Evolutionary conservation across 176 grass and related monocot genomes (phyloP), one percentile per base, ranked within the genome.

Genomic region (Microstegium vimineum): DNA sequence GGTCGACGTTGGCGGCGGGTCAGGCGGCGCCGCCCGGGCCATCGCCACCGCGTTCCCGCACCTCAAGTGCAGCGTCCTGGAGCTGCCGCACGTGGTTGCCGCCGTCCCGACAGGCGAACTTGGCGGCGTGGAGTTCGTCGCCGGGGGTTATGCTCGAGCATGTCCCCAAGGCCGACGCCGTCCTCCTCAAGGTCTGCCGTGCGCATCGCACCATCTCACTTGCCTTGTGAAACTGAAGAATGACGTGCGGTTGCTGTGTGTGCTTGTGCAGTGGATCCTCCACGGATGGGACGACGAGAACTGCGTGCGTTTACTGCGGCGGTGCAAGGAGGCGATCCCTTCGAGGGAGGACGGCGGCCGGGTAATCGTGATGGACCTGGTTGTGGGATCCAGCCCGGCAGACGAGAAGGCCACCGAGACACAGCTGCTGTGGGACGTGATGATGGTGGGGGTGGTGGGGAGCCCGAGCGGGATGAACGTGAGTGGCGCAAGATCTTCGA

Each of bases 311-410:
- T 90, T 94, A 72, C 68, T 94, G 16, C 75, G 66, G 30, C 71
- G 74, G 27, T 97, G 89, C 81, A 90, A 73, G 70, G 86, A 88
- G 84, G 94, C 89, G 41, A 71, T 92, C 71, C 91, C 91, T 45
- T 17, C 78, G 1, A 87, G 38, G 74, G 92, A 90, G 41, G 38
- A 14, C 10, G 82, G 85, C 18, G 91, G 87, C 32, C 92, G 77
- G 66, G 87, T 88, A 61, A 88, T 97, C 75, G 79, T 97, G 47
- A 67, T 97, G n/a, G 91, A 97, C 6, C 83, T 91, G 18, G 84
- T 94, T 62, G 73, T 86, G 34, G 82, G 83, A 4, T 82, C 59
- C n/a, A 71, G 51, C 30, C 45, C 57, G 46, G 69, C 9, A 4
- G 67, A 83, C 31, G 47, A 35, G 25, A 88, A 52, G 81, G 34